Percentiles rank a stretch among this genome's conserved stretches.
phyloP scores from a whole-genome alignment of 441 rosid species.

The Aquilaria agallochum region DNA sequence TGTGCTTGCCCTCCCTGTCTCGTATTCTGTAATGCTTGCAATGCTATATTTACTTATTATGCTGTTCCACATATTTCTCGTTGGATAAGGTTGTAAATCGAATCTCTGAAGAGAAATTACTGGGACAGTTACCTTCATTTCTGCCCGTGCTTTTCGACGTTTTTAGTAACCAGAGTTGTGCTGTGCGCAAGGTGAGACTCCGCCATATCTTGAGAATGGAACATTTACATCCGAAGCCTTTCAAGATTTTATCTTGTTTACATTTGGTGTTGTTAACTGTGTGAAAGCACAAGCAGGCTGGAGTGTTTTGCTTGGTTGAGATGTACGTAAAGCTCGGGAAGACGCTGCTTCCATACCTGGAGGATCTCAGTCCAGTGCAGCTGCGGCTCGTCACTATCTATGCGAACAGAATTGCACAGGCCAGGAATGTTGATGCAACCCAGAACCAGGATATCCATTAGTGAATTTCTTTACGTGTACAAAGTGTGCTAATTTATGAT shows the following conservation, averaged over 20 bases:
- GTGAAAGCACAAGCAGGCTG: conserved; percentile 10
- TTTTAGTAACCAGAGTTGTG: conserved; percentile 18
- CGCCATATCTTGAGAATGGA: background rate
- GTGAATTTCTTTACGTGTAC: too few species aligned
- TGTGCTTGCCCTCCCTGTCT: background rate
- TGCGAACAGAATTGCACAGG: conserved; percentile 18
- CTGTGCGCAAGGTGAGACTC: conserved; percentile 18
- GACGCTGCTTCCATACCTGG: conserved; percentile 16
- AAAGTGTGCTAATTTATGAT: too few species aligned
- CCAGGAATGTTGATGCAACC: conserved; percentile 9
- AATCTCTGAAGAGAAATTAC: conserved; percentile 19
- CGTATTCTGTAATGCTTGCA: background rate
- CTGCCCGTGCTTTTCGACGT: conserved; percentile 16
- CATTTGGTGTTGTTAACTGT: background rate
- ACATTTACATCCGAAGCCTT: background rate
- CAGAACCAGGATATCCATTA: background rate
- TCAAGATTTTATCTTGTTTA: background rate
- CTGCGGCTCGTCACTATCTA: conserved; percentile 22
- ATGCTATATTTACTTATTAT: background rate
- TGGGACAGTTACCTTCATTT: conserved; percentile 21
- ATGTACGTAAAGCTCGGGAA: conserved; percentile 20
- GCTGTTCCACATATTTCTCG: background rate
- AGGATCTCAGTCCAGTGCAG: conserved; percentile 15
- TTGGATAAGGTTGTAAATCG: conserved; percentile 14
- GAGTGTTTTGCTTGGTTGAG: conserved; percentile 20